Evolutionary conservation across 228 moss, liverwort and hornwort species (phyloP).

Genomic region (Sphagnum magellanicum): DNA sequence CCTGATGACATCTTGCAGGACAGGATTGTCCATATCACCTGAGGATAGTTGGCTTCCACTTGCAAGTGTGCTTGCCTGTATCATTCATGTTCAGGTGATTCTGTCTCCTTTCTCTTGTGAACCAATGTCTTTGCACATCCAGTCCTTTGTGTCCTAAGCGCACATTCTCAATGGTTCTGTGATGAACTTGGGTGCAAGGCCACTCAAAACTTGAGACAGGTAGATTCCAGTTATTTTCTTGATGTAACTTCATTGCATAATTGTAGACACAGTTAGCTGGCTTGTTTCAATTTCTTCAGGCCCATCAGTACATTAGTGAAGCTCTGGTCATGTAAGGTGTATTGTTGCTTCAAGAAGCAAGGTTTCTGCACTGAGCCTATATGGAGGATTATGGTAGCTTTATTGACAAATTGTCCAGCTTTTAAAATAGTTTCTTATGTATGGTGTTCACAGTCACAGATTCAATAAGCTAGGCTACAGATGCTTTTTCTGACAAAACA

Average conservation of each 20-base stretch:
- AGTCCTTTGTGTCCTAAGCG: too few relatives aligned
- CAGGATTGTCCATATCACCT: constrained; percentile 79
- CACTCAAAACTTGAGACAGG: constrained; percentile 5
- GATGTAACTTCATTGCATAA: not conserved
- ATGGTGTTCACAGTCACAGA: too few relatives aligned
- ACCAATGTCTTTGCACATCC: not conserved
- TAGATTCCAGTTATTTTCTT: not conserved
- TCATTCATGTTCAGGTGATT: constrained; percentile 90
- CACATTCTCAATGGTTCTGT: not conserved
- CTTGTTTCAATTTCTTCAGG: too few relatives aligned
- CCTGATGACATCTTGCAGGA: constrained; percentile 28
- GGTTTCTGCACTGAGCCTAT: too few relatives aligned
- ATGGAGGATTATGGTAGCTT: too few relatives aligned
- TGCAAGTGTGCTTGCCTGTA: constrained; percentile 84
- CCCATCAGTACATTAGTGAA: too few relatives aligned
- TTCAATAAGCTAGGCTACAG: too few relatives aligned
- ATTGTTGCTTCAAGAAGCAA: too few relatives aligned
- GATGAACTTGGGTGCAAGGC: constrained; percentile 1
- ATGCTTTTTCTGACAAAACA: too few relatives aligned
- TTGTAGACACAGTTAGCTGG: not conserved
- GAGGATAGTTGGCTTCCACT: constrained; percentile 96
- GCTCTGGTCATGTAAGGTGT: too few relatives aligned
- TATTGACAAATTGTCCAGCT: too few relatives aligned
- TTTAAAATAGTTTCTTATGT: too few relatives aligned
- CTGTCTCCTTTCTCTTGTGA: not conserved